Percentiles rank a stretch among this genome's conserved stretches.
Evolutionary conservation across 139 green algal genomes (phyloP).

Genomic region (Diplosphaera chodatii): DNA sequence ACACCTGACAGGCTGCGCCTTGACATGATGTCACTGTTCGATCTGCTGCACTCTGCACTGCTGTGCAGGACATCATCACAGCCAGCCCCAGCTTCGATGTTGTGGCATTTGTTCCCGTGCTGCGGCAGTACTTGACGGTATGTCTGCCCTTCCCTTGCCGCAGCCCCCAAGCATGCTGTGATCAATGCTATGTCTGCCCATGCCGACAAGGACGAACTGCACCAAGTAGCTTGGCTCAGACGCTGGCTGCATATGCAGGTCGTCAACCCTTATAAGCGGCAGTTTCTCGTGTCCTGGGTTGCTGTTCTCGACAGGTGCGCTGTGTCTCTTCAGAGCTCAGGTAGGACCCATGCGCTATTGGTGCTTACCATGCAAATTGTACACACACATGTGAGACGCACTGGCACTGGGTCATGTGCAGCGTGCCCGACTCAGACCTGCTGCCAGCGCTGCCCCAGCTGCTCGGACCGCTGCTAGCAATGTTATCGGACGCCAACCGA

Average conservation of each 20-base stretch:
- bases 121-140: slow-evolving; percentile 71
- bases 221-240: too few relatives aligned
- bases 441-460: slow-evolving; percentile 80
- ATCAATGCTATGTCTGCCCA: too few relatives aligned
- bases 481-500: slow-evolving; percentile 67
- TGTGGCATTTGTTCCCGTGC: slow-evolving; percentile 74
- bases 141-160: too few relatives aligned
- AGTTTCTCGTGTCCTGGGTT: slow-evolving; percentile 83
- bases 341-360: too few relatives aligned
- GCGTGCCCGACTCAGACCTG: slow-evolving; percentile 85
- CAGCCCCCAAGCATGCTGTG: too few relatives aligned
- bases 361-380: too few relatives aligned
- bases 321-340: too few relatives aligned
- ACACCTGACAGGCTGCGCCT: too few relatives aligned
- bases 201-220: too few relatives aligned
- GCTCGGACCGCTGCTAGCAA: slow-evolving; percentile 82
- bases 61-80: slow-evolving; percentile 56
- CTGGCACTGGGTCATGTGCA: slow-evolving; percentile 51
- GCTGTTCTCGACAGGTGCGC: slow-evolving; percentile 8
- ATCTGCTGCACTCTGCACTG: too few relatives aligned
- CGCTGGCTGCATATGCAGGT: too few relatives aligned
- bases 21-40: too few relatives aligned
- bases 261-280: slow-evolving; percentile 30
- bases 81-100: slow-evolving; percentile 60
- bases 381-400: background rate